These are phyloP conservation scores for Salicornia ramosissima DNA, from an alignment of 148 eudicot genomes.

Conservation along the genomic window DNA sequence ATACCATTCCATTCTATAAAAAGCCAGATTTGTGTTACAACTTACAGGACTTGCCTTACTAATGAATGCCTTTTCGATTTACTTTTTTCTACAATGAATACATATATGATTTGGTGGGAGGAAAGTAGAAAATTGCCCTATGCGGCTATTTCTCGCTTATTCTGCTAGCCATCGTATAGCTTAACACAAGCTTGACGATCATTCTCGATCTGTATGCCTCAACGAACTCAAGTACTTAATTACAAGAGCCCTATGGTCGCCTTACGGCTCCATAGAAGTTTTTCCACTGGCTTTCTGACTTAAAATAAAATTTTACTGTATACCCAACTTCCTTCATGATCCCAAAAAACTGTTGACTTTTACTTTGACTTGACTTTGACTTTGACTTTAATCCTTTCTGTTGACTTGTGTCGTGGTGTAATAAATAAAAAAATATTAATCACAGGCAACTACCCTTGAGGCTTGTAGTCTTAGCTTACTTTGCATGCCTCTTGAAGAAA, in stretches of 20 bases:
- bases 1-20: no score
- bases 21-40: constrained; percentile 21
- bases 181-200: constrained; percentile 22
- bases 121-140: neutral
- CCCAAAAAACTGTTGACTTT: constrained; percentile 22
- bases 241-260: constrained; percentile 73
- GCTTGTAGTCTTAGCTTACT: constrained; percentile 19
- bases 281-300: constrained; percentile 28
- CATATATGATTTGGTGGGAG: neutral
- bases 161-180: constrained; percentile 22
- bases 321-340: constrained; percentile 14
- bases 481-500: constrained; percentile 62
- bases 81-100: constrained; percentile 35
- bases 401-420: constrained; percentile 19
- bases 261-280: constrained; percentile 82
- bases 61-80: constrained; percentile 12
- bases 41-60: constrained; percentile 9
- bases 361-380: no score
- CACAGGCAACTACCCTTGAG: constrained; percentile 14
- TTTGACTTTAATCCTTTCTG: constrained; percentile 14
- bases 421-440: constrained; percentile 16
- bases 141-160: constrained; percentile 15
- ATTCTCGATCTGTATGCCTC: constrained; percentile 30
- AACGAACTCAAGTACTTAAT: constrained; percentile 40
- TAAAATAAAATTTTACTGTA: constrained; percentile 19